Percentiles rank a stretch among this genome's conserved stretches.
Evolutionary conservation across 352 stramenopile genomes (phyloP).

Genomic region (Phytopythium cucurbitacearum): DNA sequence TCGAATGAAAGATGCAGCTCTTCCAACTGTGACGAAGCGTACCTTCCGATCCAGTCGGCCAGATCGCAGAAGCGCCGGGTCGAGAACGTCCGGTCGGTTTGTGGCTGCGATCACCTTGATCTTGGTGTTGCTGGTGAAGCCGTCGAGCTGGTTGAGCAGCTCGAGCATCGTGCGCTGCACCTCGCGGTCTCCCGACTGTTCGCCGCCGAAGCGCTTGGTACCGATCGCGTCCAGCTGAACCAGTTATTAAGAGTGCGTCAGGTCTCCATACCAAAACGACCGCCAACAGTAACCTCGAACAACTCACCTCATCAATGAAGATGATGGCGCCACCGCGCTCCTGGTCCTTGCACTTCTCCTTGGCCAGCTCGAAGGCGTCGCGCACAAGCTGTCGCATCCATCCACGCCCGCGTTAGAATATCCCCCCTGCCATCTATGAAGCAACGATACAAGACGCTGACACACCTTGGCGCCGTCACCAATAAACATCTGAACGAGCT

Average conservation of each 20-base stretch:
- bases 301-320: slow-evolving; percentile 97
- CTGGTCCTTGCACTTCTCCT: slow-evolving; percentile 92
- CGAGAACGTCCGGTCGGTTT: slow-evolving; percentile 95
- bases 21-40: neutral
- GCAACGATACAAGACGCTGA: neutral
- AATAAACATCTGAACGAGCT: slow-evolving; percentile 99
- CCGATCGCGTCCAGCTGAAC: slow-evolving; percentile 95
- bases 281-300: neutral
- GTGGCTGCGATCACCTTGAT: slow-evolving; percentile 99
- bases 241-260: neutral
- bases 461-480: slow-evolving; percentile 93
- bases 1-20: neutral
- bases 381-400: slow-evolving; percentile 86
- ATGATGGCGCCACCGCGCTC: slow-evolving; percentile 94
- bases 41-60: slow-evolving; percentile 93
- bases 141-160: slow-evolving; percentile 97
- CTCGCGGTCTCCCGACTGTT: slow-evolving; percentile 95
- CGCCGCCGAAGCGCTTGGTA: slow-evolving; percentile 97
- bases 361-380: slow-evolving; percentile 96
- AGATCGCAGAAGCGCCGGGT: slow-evolving; percentile 95
- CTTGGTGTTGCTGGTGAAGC: slow-evolving; percentile 97
- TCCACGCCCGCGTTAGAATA: neutral
- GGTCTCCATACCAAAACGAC: neutral
- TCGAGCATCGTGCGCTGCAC: slow-evolving; percentile 99
- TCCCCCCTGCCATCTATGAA: neutral